These are phyloP conservation scores for Nepenthes alata DNA, from an alignment of 179 eudicot species.

Conservation along the genomic window DNA sequence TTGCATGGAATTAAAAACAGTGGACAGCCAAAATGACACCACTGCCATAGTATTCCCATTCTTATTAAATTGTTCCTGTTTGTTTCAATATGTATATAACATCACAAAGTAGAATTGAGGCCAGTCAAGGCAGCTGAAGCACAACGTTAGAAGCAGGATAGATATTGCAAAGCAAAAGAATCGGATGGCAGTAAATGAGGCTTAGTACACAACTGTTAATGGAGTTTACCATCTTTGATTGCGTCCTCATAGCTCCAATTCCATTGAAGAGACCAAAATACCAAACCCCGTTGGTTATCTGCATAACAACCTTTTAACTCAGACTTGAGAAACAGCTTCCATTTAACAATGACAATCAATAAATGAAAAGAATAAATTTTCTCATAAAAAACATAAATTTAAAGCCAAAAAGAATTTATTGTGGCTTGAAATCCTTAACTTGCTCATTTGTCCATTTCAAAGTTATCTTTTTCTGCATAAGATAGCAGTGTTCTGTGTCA, in stretches of 20 bases:
- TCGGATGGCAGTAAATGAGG: background rate
- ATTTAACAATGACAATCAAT: background rate
- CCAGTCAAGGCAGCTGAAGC: no score
- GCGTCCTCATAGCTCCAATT: slow-evolving; percentile 73
- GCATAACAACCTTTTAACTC: slow-evolving; percentile 18
- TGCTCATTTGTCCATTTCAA: slow-evolving; percentile 65
- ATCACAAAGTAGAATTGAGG: background rate
- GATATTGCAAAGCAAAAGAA: no score
- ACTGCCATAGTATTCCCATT: no score
- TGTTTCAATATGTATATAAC: background rate
- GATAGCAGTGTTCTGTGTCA: slow-evolving; percentile 59
- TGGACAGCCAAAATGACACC: no score
- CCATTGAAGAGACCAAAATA: slow-evolving; percentile 84
- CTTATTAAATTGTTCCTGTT: no score
- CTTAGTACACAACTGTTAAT: background rate
- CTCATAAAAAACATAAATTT: background rate
- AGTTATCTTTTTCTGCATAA: slow-evolving; percentile 47
- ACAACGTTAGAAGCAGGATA: no score
- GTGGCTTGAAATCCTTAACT: slow-evolving; percentile 22
- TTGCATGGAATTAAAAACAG: no score
- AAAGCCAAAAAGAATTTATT: background rate
- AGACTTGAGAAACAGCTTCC: slow-evolving; percentile 1
- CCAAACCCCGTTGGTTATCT: slow-evolving; percentile 84
- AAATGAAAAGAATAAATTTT: slow-evolving; percentile 4
- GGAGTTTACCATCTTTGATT: slow-evolving; percentile 72